These are phyloP conservation scores for Daldinia bambusicola DNA, from an alignment of 495 filamentous ascomycete species.

Conservation along the genomic window DNA sequence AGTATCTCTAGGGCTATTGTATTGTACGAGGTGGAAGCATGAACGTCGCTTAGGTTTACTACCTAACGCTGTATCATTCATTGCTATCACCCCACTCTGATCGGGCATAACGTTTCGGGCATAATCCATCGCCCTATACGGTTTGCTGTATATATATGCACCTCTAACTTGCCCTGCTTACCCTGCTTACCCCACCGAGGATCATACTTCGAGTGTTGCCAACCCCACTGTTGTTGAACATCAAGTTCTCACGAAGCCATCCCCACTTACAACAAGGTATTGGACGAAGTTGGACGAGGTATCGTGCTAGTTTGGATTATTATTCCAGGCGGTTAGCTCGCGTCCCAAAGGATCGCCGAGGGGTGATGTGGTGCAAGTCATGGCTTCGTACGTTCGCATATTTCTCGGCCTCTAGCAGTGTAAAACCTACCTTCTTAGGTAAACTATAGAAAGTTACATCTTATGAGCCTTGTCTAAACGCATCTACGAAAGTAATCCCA, in stretches of 20 bases:
- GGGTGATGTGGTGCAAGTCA: neutral
- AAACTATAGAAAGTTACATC: neutral
- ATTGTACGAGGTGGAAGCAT: neutral
- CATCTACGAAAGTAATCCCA: neutral
- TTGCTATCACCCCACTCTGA: constrained; percentile 4
- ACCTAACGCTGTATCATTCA: neutral
- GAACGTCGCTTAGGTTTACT: neutral
- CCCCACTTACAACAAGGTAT: neutral
- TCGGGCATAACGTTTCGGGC: constrained; percentile 6
- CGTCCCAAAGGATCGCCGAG: neutral
- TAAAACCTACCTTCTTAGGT: too few relatives aligned
- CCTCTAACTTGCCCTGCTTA: neutral
- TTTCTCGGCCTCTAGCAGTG: neutral
- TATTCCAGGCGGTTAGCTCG: neutral
- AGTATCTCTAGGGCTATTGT: neutral
- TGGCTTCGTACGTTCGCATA: neutral
- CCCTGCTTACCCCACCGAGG: neutral
- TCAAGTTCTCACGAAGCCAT: neutral
- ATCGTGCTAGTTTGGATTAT: neutral
- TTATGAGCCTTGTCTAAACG: neutral
- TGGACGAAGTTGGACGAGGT: neutral
- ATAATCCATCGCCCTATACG: too few relatives aligned
- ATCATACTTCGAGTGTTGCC: neutral
- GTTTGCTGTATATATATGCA: too few relatives aligned
- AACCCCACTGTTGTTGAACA: neutral